These are phyloP conservation scores for Cladosporium austrohemisphaericum DNA, from an alignment of 2,329 filamentous ascomycete genomes.

Conservation along the genomic window DNA sequence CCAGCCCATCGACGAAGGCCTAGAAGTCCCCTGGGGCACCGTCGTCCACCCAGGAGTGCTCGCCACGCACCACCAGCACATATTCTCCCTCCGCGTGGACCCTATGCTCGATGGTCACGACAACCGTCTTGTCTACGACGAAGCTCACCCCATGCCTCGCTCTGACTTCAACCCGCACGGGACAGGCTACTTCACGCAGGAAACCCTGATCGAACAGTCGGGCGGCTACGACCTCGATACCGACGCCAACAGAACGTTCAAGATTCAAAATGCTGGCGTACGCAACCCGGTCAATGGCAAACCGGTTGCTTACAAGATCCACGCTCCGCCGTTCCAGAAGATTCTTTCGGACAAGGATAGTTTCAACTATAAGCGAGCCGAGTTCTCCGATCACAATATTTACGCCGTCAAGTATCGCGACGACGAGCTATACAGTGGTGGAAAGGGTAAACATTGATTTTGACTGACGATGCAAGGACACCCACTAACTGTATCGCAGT, in stretches of 20 bases:
- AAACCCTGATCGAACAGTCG: slow-evolving; percentile 48
- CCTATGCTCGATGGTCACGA: slow-evolving; percentile 44
- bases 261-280: slow-evolving; percentile 45
- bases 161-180: slow-evolving; percentile 54
- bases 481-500: neutral
- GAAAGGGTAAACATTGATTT: no score
- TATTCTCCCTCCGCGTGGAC: slow-evolving; percentile 58
- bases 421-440: slow-evolving; percentile 58
- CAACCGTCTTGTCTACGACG: slow-evolving; percentile 49
- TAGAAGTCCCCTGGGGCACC: slow-evolving; percentile 63
- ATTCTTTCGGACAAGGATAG: slow-evolving; percentile 51
- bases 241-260: slow-evolving; percentile 45
- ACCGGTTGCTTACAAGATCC: slow-evolving; percentile 50
- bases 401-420: slow-evolving; percentile 57
- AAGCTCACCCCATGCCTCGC: slow-evolving; percentile 58
- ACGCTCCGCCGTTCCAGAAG: slow-evolving; percentile 48
- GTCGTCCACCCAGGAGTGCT: slow-evolving; percentile 67
- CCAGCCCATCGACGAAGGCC: slow-evolving; percentile 62
- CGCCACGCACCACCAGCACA: slow-evolving; percentile 70
- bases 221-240: slow-evolving; percentile 49
- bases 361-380: slow-evolving; percentile 55
- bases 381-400: slow-evolving; percentile 56
- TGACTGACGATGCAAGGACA: neutral
- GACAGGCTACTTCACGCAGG: slow-evolving; percentile 45
- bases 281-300: slow-evolving; percentile 47